Evolutionary conservation across 2,329 filamentous ascomycete species (phyloP), one percentile per base, ranked within the genome.

Genomic region (Monilinia laxa): DNA sequence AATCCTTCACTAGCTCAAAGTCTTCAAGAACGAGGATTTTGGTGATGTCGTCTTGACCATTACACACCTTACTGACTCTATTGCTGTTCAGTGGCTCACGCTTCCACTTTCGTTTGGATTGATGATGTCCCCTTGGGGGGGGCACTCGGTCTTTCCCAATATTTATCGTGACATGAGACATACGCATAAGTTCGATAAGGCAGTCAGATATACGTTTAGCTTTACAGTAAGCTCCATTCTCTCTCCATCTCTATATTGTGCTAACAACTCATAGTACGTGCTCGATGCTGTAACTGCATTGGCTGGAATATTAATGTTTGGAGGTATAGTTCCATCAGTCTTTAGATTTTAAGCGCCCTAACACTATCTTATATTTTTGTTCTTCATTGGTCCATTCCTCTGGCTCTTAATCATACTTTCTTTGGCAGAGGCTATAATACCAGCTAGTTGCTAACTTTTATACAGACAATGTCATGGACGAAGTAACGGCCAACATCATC

Each of bases 291-390:
- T 87, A 56, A 93, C 96, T 76, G 93, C 92, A 35, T 85, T 95
- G 55, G 86, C 91, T 14, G 94, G 95, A 51, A 85, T 95, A 67
- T 83, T 97, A 70, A 98, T 99, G 94, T 99, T 97, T 77, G 94
- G 94, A 68, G 58, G 58, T 62, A 62, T 25, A 18, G 16, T 20
- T 28, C 45, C 11, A n/a, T 40, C 20, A 31, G 2, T 38, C 35
- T 40, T 51, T 7, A 7, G 23, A 25, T 40, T 51, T 49, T 18
- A 1, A 28, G 45, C 45, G 18, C 4, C 45, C 16, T 23, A 1
- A 52, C 18, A 52, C 23, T 16, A 25, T 20, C 4, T 60, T 23
- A 7, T 23, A 2, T 45, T 60, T n/a, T 1, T 2, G 14, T 25
- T 11, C n/a, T 38, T 6, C 9, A 2, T 12, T 60, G 7, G 28